These are phyloP conservation scores for Jasminum sambac DNA, from an alignment of 257 asterid species.

Conservation along the genomic window DNA sequence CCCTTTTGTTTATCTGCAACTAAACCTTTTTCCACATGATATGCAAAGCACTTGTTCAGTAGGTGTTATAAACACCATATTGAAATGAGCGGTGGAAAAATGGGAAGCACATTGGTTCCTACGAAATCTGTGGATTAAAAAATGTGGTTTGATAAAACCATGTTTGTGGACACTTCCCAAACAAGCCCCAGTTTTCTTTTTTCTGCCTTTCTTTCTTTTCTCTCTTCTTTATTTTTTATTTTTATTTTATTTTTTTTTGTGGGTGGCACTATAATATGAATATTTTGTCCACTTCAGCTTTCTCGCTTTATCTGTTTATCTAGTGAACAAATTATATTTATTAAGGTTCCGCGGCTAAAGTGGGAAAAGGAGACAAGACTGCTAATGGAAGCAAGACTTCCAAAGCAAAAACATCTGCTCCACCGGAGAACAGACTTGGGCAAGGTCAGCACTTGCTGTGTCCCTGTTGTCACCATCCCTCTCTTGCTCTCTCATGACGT, in stretches of 20 bases:
- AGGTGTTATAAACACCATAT: no score
- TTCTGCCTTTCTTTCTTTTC: no score
- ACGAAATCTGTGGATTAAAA: no score
- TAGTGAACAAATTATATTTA: constrained; percentile 17
- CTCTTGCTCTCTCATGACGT: constrained; percentile 3
- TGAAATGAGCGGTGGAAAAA: no score
- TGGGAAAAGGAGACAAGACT: constrained; percentile 61
- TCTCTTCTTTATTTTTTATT: no score
- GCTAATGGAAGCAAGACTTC: constrained; percentile 51
- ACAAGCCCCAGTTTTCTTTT: no score
- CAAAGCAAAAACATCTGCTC: constrained; percentile 45
- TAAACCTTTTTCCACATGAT: not conserved
- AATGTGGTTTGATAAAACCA: no score
- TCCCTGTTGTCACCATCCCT: constrained; percentile 12
- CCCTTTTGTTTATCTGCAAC: constrained; percentile 18
- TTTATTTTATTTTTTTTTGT: no score
- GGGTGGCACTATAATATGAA: no score
- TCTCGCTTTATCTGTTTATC: constrained; percentile 14
- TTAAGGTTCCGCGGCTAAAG: constrained; percentile 43
- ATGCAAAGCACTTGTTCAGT: no score
- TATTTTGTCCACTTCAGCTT: not conserved
- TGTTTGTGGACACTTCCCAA: no score
- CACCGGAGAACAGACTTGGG: constrained; percentile 52
- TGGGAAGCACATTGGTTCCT: no score
- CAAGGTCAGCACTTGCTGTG: constrained; percentile 44